Evolutionary conservation across 2,329 filamentous ascomycete genomes (phyloP), one percentile per base, ranked within the genome.

Genomic region (Incumbomyces lentus): DNA sequence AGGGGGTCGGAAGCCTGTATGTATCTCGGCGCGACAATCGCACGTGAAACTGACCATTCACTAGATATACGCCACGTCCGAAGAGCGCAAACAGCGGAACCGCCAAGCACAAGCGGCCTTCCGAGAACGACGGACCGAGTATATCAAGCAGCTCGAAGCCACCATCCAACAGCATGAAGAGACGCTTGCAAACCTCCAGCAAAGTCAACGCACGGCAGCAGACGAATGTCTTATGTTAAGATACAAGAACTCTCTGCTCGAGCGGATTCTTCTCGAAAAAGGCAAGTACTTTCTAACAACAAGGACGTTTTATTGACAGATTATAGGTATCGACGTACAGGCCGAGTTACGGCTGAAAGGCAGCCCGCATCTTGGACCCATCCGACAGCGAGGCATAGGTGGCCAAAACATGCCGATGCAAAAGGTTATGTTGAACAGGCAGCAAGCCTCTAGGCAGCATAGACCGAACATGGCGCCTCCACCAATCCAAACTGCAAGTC

Each of bases 161-260:
- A 94, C 89, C 47, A 96, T 98, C 67, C 90, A 92, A 61, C 86
- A 92, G 58, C 90, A 96, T 73, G 92, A 98, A 68, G 87, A 93
- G 59, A 90, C 87, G 59, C 74, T 96, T 47, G 86, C 93, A 59
- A 94, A 81, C 60, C 75, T 98, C 50, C 92, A 96, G 68, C 85
- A 90, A 60, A 93, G 88, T 55, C 92, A 96, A 63, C 86, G 92
- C 58, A 89, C 81, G 60, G 92, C 92, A 48, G 88, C 90, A 48
- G 92, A 96, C 65, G 92, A 96, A 68, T 96, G 92, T 64, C 69
- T 96, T 61, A 96, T 98, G 92, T 75, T 98, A 58, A 84, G 92
- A 49, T 98, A 96, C 68, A 96, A 96, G 72, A 98, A 96, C 66
- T 96, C 92, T 34, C 73, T 96, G 40, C 76, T 98, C 31, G 92